Evolutionary conservation across 192 early-diverging fungal genomes (phyloP).

Genomic region (Dissophora ornata): DNA sequence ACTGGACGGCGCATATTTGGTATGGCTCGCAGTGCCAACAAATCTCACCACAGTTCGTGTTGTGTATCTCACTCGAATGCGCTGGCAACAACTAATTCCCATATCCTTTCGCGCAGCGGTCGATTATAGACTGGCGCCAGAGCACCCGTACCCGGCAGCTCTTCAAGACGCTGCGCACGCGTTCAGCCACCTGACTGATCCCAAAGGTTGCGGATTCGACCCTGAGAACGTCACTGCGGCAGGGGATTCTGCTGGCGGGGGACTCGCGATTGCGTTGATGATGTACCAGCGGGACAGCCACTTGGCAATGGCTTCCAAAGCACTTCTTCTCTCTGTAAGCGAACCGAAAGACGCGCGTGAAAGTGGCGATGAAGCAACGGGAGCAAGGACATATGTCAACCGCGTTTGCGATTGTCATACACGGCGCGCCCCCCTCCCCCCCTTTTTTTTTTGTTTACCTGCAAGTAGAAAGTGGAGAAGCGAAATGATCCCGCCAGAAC

Average conservation of each 20-base stretch:
- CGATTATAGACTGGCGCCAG: slow-evolving; percentile 57
- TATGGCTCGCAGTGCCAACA: no score
- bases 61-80: no score
- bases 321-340: slow-evolving; percentile 69
- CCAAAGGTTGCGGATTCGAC: slow-evolving; percentile 59
- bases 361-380: background rate
- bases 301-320: slow-evolving; percentile 60
- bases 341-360: background rate
- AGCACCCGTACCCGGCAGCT: slow-evolving; percentile 66
- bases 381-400: background rate
- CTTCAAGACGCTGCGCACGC: slow-evolving; percentile 71
- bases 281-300: slow-evolving; percentile 70
- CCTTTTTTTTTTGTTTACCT: no score
- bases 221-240: slow-evolving; percentile 70
- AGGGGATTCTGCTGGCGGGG: slow-evolving; percentile 82
- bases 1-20: slow-evolving; percentile 59
- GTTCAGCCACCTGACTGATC: slow-evolving; percentile 63
- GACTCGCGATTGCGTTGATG: slow-evolving; percentile 67
- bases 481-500: no score
- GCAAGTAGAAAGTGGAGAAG: no score
- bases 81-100: no score
- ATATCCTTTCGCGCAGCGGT: slow-evolving; percentile 29
- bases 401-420: no score
- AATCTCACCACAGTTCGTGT: no score
- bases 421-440: no score